Conservation (phyloP, 495 filamentous ascomycete genomes). For the Astrothelium macrocarpum region DNA sequence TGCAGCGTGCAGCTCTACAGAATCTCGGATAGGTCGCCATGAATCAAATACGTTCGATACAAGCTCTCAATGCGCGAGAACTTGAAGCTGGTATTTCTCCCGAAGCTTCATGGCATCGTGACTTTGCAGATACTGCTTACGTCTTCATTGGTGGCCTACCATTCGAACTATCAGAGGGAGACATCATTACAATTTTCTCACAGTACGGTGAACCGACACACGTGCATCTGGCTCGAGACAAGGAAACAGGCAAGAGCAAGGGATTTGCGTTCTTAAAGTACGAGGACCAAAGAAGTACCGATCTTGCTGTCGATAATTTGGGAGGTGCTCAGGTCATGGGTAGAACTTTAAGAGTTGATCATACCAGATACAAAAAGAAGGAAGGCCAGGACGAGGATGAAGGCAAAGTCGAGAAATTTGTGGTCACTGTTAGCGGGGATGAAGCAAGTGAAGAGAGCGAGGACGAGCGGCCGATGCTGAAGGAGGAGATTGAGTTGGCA, state of each 20-base stretch:
- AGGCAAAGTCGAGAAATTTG: neutral
- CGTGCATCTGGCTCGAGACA: slow-evolving; percentile 83
- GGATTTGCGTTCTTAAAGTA: slow-evolving; percentile 97
- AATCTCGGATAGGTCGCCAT: slow-evolving; percentile 38
- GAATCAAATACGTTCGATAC: slow-evolving; percentile 87
- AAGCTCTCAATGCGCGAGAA: slow-evolving; percentile 89
- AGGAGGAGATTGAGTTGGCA: slow-evolving; percentile 43
- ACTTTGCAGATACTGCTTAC: slow-evolving; percentile 95
- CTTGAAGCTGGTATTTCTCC: slow-evolving; percentile 75
- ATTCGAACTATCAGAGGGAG: slow-evolving; percentile 88
- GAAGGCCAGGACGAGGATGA: slow-evolving; percentile 70
- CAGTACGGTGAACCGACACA: slow-evolving; percentile 92
- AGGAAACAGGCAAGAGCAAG: slow-evolving; percentile 86
- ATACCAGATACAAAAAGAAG: slow-evolving; percentile 77
- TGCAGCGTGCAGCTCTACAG: too few relatives aligned
- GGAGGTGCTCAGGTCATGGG: slow-evolving; percentile 78
- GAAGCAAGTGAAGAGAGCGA: slow-evolving; percentile 33
- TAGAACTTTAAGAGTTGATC: slow-evolving; percentile 76
- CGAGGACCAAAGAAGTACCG: slow-evolving; percentile 93
- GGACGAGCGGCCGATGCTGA: slow-evolving; percentile 40
- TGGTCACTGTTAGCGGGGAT: slow-evolving; percentile 18
- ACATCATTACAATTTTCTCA: slow-evolving; percentile 93
- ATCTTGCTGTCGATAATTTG: slow-evolving; percentile 91
- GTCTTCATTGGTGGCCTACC: slow-evolving; percentile 93
- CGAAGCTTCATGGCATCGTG: slow-evolving; percentile 90